Percentiles rank a stretch among this genome's conserved stretches.
These are phyloP conservation scores for Isoetes taiwanensis DNA, from an alignment of 75 land plant species.

Conservation along the genomic window DNA sequence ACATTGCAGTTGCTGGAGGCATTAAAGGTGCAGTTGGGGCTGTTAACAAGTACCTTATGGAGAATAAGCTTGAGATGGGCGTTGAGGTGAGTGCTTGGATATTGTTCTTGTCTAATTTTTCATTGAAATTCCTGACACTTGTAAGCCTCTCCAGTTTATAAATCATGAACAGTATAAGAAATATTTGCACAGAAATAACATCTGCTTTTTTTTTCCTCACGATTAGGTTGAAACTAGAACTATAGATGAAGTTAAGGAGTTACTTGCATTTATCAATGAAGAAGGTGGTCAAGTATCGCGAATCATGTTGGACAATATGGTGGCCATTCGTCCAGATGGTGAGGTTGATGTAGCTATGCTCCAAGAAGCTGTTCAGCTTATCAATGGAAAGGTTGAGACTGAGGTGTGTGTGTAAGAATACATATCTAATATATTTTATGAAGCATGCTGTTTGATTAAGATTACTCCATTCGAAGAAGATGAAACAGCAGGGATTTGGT, in stretches of 20 bases:
- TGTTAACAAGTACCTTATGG: slow-evolving; percentile 50
- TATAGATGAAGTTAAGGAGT: slow-evolving; percentile 69
- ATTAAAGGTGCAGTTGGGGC: slow-evolving; percentile 56
- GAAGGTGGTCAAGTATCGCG: slow-evolving; percentile 57
- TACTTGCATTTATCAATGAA: slow-evolving; percentile 38
- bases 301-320: slow-evolving; percentile 98
- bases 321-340: slow-evolving; percentile 53
- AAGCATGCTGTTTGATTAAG: neutral
- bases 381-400: slow-evolving; percentile 69
- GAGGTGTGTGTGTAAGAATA: slow-evolving; percentile 42
- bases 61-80: slow-evolving; percentile 53
- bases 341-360: slow-evolving; percentile 89
- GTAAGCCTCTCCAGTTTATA: neutral
- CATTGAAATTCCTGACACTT: neutral
- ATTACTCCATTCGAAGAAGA: too few relatives aligned
- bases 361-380: slow-evolving; percentile 67
- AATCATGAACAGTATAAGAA: neutral
- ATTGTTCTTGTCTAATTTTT: neutral
- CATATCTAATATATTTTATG: neutral
- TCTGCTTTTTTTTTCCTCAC: neutral
- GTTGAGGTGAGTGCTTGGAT: slow-evolving; percentile 55
- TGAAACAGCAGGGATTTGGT: too few relatives aligned
- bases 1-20: slow-evolving; percentile 90
- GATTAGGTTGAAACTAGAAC: slow-evolving; percentile 88
- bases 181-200: neutral